phyloP scores from a whole-genome alignment of 1,284 basidiomycete genomes.

The Meripilus lineatus region DNA sequence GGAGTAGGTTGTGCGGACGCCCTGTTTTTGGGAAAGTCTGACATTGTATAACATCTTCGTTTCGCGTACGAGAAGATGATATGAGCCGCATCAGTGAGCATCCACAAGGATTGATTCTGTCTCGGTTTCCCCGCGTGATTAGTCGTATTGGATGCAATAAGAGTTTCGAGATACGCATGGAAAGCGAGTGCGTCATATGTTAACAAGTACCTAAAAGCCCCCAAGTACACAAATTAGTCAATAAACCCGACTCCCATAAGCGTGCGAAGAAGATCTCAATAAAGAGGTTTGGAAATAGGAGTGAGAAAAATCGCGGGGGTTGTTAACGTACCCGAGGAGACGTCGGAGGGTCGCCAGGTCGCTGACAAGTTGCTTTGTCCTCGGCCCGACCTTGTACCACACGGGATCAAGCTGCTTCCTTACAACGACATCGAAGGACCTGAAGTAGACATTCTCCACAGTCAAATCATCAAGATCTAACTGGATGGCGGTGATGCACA shows the following conservation, averaged over 20 bases:
- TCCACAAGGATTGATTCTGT: conserved; percentile 78
- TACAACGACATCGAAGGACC: conserved; percentile 89
- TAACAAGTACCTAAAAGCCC: conserved; percentile 66
- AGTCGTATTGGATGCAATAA: conserved; percentile 72
- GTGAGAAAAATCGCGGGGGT: too few relatives aligned
- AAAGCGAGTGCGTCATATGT: conserved; percentile 92
- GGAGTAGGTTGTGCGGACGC: conserved; percentile 9
- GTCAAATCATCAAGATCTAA: conserved; percentile 93
- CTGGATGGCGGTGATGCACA: conserved; percentile 35
- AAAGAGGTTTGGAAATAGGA: not conserved
- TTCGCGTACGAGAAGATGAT: conserved; percentile 84
- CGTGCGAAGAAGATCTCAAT: too few relatives aligned
- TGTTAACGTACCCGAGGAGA: conserved; percentile 74
- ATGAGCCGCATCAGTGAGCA: conserved; percentile 87
- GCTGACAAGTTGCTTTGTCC: conserved; percentile 87
- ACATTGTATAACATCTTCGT: conserved; percentile 68
- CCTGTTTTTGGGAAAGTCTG: conserved; percentile 25
- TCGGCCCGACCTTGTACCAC: conserved; percentile 94
- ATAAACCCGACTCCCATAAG: too few relatives aligned
- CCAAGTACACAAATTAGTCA: not conserved
- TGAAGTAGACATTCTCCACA: conserved; percentile 92
- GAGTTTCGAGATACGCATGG: conserved; percentile 88
- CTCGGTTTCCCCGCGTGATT: conserved; percentile 45
- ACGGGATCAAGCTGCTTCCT: conserved; percentile 87
- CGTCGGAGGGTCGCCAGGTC: conserved; percentile 86